Evolutionary conservation across 192 early-diverging fungal species (phyloP).

Genomic region (Coemansia sp.): DNA sequence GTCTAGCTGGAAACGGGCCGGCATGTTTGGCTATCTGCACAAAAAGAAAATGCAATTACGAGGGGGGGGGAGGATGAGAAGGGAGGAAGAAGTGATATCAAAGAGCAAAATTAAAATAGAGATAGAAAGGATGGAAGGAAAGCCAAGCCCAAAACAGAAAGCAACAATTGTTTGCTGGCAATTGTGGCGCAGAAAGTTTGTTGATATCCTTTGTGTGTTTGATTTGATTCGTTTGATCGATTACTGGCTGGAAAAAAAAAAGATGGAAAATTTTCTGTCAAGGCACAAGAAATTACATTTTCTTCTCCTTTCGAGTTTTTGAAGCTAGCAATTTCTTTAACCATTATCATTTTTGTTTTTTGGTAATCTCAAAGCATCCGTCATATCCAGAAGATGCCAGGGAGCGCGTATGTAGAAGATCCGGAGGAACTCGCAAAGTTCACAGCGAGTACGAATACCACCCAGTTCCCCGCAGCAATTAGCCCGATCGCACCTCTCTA

Average conservation of each 20-base stretch:
- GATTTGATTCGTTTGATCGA: neutral
- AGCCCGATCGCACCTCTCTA: conserved; percentile 40
- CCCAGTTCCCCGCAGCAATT: conserved; percentile 47
- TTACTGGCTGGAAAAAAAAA: neutral
- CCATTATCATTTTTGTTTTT: neutral
- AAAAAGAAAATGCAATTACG: conserved; percentile 15
- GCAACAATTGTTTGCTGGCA: too few species aligned
- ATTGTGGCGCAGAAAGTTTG: too few species aligned
- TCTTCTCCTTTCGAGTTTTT: neutral
- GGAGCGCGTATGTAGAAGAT: conserved; percentile 38
- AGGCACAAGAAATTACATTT: neutral
- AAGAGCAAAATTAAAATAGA: conserved; percentile 11
- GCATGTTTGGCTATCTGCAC: conserved; percentile 14
- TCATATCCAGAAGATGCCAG: conserved; percentile 15
- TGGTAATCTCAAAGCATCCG: too few species aligned
- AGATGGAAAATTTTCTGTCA: conserved; percentile 1
- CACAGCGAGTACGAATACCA: conserved; percentile 28
- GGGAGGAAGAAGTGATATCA: neutral
- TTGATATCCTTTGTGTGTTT: too few species aligned
- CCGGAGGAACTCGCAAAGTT: conserved; percentile 48
- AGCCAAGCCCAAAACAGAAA: too few species aligned
- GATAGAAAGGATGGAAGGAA: neutral
- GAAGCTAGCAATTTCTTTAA: neutral
- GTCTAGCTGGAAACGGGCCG: conserved; percentile 48
- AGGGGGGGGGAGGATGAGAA: neutral